A percentile compares a stretch with the other conserved stretches of the same genome.
These are phyloP conservation scores for Hypoxylon sp. DNA, from an alignment of 2,329 filamentous ascomycete species.

Conservation along the genomic window DNA sequence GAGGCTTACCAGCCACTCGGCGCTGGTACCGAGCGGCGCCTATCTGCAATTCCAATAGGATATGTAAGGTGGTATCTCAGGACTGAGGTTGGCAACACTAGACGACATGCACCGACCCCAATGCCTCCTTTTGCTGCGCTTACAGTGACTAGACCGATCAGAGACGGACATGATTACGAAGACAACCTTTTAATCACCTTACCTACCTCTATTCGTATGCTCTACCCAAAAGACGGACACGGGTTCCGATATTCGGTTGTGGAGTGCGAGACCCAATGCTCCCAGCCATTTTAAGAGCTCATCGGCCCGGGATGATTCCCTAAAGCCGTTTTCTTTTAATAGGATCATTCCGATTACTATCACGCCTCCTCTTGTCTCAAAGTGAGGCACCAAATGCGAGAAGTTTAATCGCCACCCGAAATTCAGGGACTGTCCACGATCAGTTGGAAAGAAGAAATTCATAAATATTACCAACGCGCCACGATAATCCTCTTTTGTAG, in stretches of 20 bases:
- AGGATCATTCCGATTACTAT: slow-evolving; percentile 19
- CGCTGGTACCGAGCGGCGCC: slow-evolving; percentile 22
- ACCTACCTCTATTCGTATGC: background rate
- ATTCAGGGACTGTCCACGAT: background rate
- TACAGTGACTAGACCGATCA: slow-evolving; percentile 3
- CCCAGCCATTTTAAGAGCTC: background rate
- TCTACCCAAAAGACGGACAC: background rate
- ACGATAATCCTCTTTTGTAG: slow-evolving; percentile 4
- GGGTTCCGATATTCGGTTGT: slow-evolving; percentile 1
- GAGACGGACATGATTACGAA: background rate
- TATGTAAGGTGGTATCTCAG: background rate
- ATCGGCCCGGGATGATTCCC: slow-evolving; percentile 4
- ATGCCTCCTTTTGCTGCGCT: slow-evolving; percentile 10
- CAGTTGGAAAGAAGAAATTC: background rate
- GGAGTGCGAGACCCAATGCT: background rate
- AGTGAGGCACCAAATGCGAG: background rate
- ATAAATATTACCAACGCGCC: slow-evolving; percentile 6
- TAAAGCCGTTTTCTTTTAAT: slow-evolving; percentile 1
- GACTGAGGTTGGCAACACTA: slow-evolving; percentile 12
- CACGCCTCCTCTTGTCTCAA: slow-evolving; percentile 2
- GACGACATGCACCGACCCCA: slow-evolving; percentile 25
- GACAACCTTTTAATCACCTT: background rate
- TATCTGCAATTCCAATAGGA: slow-evolving; percentile 10
- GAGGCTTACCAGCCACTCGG: slow-evolving; percentile 29
- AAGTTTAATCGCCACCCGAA: background rate